phyloP scores from a whole-genome alignment of 257 asterid species.

The Mitragyna speciosa region DNA sequence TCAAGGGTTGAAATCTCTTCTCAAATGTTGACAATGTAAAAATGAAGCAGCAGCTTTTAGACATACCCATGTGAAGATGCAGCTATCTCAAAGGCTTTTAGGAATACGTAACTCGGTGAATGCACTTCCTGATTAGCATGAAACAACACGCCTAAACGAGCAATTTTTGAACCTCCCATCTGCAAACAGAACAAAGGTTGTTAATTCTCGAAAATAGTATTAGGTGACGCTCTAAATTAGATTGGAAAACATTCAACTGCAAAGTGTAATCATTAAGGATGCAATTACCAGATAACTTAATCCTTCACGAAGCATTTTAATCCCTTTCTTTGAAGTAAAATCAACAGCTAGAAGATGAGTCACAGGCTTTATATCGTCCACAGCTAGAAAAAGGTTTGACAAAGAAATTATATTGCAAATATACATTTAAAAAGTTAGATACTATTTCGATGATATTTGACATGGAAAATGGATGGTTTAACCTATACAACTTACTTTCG shows the following conservation, averaged over 20 bases:
- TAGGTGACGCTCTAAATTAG: background rate
- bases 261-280: background rate
- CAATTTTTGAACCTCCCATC: constrained; percentile 71
- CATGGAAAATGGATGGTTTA: constrained; percentile 16
- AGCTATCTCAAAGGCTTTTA: constrained; percentile 65
- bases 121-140: constrained; percentile 46
- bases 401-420: constrained; percentile 15
- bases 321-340: constrained; percentile 73
- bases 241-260: background rate
- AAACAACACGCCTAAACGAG: constrained; percentile 84
- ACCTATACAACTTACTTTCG: constrained; percentile 60
- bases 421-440: background rate
- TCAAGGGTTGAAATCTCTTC: background rate
- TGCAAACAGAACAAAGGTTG: constrained; percentile 44
- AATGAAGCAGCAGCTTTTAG: constrained; percentile 2
- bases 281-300: constrained; percentile 75
- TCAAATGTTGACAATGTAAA: background rate
- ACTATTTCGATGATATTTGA: background rate
- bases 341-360: constrained; percentile 90
- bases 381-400: constrained; percentile 51
- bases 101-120: constrained; percentile 57
- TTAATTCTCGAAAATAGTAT: constrained; percentile 5
- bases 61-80: constrained; percentile 77
- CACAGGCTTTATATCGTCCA: constrained; percentile 94
- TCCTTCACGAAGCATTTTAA: constrained; percentile 87